Evolutionary conservation across 2,329 filamentous ascomycete species (phyloP), one percentile per base, ranked within the genome.

Genomic region (Colletotrichum tropicicola): DNA sequence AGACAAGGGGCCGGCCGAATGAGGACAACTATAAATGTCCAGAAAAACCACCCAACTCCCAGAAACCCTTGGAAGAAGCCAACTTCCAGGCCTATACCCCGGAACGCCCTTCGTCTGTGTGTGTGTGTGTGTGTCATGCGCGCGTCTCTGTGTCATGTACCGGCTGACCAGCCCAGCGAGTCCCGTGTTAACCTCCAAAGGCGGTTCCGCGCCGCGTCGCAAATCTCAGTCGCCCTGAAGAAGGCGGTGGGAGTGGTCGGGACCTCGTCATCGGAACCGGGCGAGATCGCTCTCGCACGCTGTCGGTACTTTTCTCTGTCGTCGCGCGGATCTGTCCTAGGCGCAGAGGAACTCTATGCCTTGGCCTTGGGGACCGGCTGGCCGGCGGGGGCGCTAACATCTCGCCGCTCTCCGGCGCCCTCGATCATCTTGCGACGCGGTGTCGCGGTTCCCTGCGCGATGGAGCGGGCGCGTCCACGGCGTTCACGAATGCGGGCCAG

Each of bases 401-500:
- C 79, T 68, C 83, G 80, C 71, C 82, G 77, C 59, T 76, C 76
- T 48, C 70, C 74, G 21, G 77, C 77, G 25, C 83, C 86, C 66
- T 83, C 79, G 39, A 87, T 74, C 82, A 87, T 86, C 74, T 85
- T 83, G 76, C 85, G 88, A 66, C 82, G 80, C 9, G 88, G 88
- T 41, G 90, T 91, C 65, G 84, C 80, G 6, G 87, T 84, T 3
- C 87, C 88, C 55, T 88, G 84, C 5, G 89, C 88, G 61, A 91
- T 86, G 74, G 90, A 92, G 69, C 88, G 85, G 60, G 92, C 91
- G 47, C 92, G 82, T 6, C 91, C 91, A 56, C 92, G 81, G 27
- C 92, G 84, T 78, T 92, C 89, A 56, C 89, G 85, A 69, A 95
- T 94, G 74, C 90, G 88, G 59, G 90, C 90, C 15, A 95, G 83